Evolutionary conservation across 2,329 filamentous ascomycete species (phyloP).

Genomic region (Colletotrichum tamarilloi): DNA sequence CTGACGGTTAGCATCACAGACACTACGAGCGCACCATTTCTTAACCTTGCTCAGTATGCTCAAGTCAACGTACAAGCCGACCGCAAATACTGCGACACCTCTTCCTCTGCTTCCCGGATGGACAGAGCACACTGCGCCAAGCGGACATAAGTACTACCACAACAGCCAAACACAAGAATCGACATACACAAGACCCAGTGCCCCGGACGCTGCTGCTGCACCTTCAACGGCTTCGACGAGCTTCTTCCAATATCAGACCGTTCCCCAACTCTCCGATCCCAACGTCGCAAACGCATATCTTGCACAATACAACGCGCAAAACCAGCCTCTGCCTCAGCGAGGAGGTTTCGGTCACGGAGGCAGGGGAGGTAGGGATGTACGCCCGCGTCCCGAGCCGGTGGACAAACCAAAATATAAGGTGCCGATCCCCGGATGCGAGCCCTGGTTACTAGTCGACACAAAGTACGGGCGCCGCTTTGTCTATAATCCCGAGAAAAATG

Average conservation of each 20-base stretch:
- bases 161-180: slow-evolving; percentile 85
- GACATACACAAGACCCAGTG: slow-evolving; percentile 82
- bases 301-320: slow-evolving; percentile 60
- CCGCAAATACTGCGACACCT: slow-evolving; percentile 49
- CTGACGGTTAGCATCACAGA: background rate
- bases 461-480: slow-evolving; percentile 91
- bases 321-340: slow-evolving; percentile 48
- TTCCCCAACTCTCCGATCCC: slow-evolving; percentile 63
- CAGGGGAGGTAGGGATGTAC: slow-evolving; percentile 62
- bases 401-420: slow-evolving; percentile 87
- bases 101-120: slow-evolving; percentile 81
- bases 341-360: slow-evolving; percentile 59
- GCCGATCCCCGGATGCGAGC: slow-evolving; percentile 81
- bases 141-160: slow-evolving; percentile 90
- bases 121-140: slow-evolving; percentile 93
- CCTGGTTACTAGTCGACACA: slow-evolving; percentile 94
- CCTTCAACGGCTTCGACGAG: slow-evolving; percentile 45
- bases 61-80: slow-evolving; percentile 79
- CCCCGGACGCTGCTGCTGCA: slow-evolving; percentile 38
- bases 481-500: slow-evolving; percentile 85
- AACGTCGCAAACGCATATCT: slow-evolving; percentile 70
- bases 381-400: slow-evolving; percentile 73
- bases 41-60: slow-evolving; percentile 63
- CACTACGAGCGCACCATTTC: background rate
- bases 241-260: slow-evolving; percentile 54